Evolutionary conservation across 306 rosid species (phyloP).

Genomic region (Lagenaria siceraria): DNA sequence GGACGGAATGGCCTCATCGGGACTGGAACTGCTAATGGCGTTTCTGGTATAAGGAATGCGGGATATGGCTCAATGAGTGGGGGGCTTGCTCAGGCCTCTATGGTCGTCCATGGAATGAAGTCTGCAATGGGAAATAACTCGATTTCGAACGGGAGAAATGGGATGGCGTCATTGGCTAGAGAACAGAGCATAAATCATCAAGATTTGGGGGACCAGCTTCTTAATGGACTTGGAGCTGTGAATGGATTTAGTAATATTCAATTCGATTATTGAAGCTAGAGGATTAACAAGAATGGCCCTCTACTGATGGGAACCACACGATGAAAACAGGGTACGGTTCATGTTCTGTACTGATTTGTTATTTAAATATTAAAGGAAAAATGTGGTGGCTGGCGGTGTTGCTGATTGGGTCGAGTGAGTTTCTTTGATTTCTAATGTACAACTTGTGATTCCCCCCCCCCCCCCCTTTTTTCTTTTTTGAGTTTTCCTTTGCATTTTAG

Average conservation of each 20-base stretch:
- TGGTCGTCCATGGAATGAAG: conserved; percentile 70
- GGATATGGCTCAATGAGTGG: conserved; percentile 26
- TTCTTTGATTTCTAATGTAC: conserved; percentile 37
- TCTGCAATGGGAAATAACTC: conserved; percentile 60
- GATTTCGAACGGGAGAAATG: conserved; percentile 73
- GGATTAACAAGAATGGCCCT: background rate
- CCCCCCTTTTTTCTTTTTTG: background rate
- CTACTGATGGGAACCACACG: background rate
- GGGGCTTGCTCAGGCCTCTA: conserved; percentile 43
- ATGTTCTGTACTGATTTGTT: conserved; percentile 3
- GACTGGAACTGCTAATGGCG: conserved; percentile 26
- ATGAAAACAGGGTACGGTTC: background rate
- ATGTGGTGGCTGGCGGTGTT: conserved; percentile 47
- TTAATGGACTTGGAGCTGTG: conserved; percentile 70
- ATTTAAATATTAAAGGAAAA: conserved; percentile 22
- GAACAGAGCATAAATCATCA: conserved; percentile 60
- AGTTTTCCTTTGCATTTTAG: background rate
- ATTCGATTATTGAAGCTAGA: conserved; percentile 26
- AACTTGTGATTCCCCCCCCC: conserved; percentile 2
- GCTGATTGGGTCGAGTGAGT: conserved; percentile 8
- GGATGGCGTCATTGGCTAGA: conserved; percentile 57
- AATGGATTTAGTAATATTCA: conserved; percentile 70
- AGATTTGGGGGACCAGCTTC: conserved; percentile 70
- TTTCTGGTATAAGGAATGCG: background rate
- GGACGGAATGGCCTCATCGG: conserved; percentile 5